phyloP scores from a whole-genome alignment of 306 rosid species.

The Potentilla sterilis region DNA sequence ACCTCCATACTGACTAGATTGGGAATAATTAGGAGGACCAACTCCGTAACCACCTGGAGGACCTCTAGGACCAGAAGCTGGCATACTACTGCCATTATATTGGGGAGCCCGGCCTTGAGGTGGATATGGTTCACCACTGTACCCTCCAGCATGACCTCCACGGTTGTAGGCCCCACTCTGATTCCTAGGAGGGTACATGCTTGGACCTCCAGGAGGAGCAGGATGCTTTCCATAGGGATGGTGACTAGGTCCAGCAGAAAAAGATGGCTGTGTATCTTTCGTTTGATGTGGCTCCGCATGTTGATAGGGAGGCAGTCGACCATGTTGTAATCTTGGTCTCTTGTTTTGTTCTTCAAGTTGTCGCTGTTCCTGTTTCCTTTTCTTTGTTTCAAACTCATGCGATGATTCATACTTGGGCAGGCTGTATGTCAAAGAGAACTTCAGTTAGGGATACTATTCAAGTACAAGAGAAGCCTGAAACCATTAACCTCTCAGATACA shows the following conservation, averaged over 20 bases:
- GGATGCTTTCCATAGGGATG: constrained; percentile 48
- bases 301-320: constrained; percentile 57
- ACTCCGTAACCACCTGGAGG: constrained; percentile 46
- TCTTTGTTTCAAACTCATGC: constrained; percentile 73
- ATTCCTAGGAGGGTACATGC: constrained; percentile 54
- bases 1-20: constrained; percentile 54
- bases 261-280: constrained; percentile 42
- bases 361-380: constrained; percentile 65
- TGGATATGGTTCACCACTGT: constrained; percentile 53
- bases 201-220: constrained; percentile 51
- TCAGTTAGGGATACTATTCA: background rate
- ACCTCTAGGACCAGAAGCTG: constrained; percentile 62
- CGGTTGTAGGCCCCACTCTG: constrained; percentile 45
- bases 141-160: constrained; percentile 52
- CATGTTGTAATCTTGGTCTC: constrained; percentile 53
- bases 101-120: constrained; percentile 69
- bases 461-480: constrained; percentile 1
- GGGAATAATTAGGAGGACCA: constrained; percentile 54
- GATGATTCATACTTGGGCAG: constrained; percentile 72
- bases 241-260: constrained; percentile 50
- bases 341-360: constrained; percentile 59
- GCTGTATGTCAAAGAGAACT: constrained; percentile 34
- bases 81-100: constrained; percentile 52
- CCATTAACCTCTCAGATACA: background rate
- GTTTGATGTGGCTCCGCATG: constrained; percentile 39